Evolutionary conservation across 371 early-diverging fungal species (phyloP).

Genomic region (Chytridium lagenaria): DNA sequence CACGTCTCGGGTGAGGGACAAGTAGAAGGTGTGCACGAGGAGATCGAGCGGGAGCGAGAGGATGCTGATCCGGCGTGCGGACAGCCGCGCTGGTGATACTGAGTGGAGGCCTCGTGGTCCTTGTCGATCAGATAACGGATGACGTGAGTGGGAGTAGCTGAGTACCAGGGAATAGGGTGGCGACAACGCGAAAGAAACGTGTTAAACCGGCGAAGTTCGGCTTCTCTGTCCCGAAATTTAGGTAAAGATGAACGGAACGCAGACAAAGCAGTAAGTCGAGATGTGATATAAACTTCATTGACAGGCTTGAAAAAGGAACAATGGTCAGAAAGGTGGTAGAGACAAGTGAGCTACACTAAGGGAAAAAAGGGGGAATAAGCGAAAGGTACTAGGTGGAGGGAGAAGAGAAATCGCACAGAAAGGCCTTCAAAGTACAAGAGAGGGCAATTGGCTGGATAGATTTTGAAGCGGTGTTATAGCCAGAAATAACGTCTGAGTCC

Average conservation of each 20-base stretch:
- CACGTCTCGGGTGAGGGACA: neutral
- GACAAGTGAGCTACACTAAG: neutral
- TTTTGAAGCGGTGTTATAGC: neutral
- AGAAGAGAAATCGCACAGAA: neutral
- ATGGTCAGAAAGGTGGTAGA: no score
- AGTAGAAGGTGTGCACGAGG: neutral
- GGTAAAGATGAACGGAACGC: neutral
- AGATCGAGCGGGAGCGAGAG: neutral
- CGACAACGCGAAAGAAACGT: neutral
- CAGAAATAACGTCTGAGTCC: neutral
- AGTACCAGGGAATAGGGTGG: neutral
- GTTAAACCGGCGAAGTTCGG: neutral
- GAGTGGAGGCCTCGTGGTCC: constrained; percentile 1
- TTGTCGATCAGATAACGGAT: neutral
- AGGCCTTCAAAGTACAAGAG: no score
- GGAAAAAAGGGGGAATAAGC: neutral
- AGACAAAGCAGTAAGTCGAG: neutral
- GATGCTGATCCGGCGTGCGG: neutral
- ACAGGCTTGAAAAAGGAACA: no score
- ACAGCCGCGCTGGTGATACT: neutral
- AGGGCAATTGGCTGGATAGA: constrained; percentile 8
- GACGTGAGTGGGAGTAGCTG: neutral
- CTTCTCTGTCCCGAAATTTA: neutral
- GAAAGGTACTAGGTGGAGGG: no score
- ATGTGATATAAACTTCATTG: no score